Base-by-base conservation (phyloP, 2,329 filamentous ascomycete species). In the Endocalyx cinctus region DNA sequence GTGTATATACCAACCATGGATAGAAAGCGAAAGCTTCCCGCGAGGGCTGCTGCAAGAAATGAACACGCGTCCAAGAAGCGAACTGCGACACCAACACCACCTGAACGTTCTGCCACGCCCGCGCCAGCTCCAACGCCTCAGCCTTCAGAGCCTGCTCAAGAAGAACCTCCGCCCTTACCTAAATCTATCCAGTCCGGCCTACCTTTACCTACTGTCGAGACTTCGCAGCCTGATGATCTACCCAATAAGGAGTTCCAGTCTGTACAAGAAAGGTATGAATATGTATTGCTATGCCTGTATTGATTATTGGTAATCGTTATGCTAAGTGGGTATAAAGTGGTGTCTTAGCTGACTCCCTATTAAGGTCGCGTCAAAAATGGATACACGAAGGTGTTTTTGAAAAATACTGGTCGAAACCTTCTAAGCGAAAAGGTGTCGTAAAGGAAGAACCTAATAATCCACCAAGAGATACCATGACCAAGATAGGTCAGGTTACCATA, bases 401-500 rank as follows among this genome's bases (percentile, higher is more conserved):
- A 47, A 83, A 79, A 50, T 87, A 84, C 57, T 88, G 83, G 83
- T 74, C 79, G 7, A 87, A 87, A 52, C 82, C 83, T 4, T 66
- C 66, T 26, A 84, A 82, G 60, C 74, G 75, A 42, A 85, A 82
- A 56, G 78, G 80, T 27, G 72, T 75, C 3, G 58, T 78, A 16
- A 70, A 73, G 34, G 79, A 82, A 47, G 75, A 80, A 32, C 67
- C 73, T 5, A 77, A 79, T 46, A 84, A 85, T 48, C 81, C 80
- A 2, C 63, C 79, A 41, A 79, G 84, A 58, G 75, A 87, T 28
- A 79, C 72, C 41, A 86, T 87, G 79, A 67, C 72, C 43, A 84
- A 80, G 57, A 72, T 87, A 15, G 86, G 87, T 46, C 75, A 74
- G 46, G 79, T 85, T 41, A 79, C 79, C 20, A 78, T 94, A 41